A percentile compares a stretch with the other conserved stretches of the same genome.
phyloP scores from a whole-genome alignment of 2,329 filamentous ascomycete species.

The Colletotrichum falcatum region DNA sequence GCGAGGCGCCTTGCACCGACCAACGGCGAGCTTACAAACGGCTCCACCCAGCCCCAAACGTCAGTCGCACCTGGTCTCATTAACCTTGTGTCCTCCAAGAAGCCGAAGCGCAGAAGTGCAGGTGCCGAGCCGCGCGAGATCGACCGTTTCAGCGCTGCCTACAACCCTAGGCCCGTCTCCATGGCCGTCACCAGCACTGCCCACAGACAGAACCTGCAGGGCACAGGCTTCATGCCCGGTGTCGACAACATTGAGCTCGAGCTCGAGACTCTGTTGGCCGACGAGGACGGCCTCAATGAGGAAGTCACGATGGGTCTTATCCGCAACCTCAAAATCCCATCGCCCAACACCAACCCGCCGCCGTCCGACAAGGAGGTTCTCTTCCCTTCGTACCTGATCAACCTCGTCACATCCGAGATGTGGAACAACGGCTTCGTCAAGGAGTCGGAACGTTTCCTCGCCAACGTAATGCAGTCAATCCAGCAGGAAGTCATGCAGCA shows the following conservation, averaged over 20 bases:
- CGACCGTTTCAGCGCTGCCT: conserved; percentile 91
- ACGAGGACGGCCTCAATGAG: conserved; percentile 95
- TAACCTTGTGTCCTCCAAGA: conserved; percentile 97
- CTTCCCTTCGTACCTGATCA: conserved; percentile 99
- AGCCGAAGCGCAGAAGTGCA: conserved; percentile 93
- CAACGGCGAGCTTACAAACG: conserved; percentile 69
- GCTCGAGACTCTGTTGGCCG: conserved; percentile 90
- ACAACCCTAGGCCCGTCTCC: conserved; percentile 94
- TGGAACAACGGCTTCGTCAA: conserved; percentile 99
- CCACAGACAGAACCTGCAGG: conserved; percentile 78
- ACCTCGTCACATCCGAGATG: conserved; percentile 99
- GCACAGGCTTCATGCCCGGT: conserved; percentile 81
- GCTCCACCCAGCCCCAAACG: conserved; percentile 57
- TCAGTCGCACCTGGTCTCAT: conserved; percentile 82
- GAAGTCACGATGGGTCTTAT: conserved; percentile 98
- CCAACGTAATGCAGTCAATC: conserved; percentile 99
- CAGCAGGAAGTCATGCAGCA: conserved; percentile 99
- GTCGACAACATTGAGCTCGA: conserved; percentile 95
- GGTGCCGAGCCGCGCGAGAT: conserved; percentile 86
- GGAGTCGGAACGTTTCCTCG: conserved; percentile 97
- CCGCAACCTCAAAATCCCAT: conserved; percentile 94
- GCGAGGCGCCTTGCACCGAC: conserved; percentile 82
- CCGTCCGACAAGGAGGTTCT: conserved; percentile 98
- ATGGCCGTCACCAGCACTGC: conserved; percentile 84
- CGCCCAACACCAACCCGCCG: conserved; percentile 85